Evolutionary conservation across 768 basidiomycete species (phyloP).

Genomic region (Rhodotorula babjevae): DNA sequence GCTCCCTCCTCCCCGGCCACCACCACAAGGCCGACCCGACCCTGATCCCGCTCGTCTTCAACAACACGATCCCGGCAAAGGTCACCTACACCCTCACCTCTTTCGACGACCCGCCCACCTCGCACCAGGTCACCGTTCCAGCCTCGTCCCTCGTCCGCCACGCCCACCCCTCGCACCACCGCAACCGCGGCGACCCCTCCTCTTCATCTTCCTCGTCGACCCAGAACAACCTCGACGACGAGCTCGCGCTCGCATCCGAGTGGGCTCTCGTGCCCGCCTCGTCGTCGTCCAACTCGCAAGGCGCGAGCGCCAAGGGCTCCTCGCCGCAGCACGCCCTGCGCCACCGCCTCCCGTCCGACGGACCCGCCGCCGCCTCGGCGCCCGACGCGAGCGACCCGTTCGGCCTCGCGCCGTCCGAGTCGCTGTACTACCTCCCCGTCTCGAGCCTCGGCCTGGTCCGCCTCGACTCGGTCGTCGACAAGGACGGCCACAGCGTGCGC

Average conservation of each 20-base stretch:
- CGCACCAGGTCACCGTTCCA: constrained; percentile 17
- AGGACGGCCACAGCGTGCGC: constrained; percentile 12
- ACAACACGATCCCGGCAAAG: constrained; percentile 35
- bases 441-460: constrained; percentile 4
- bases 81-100: constrained; percentile 34
- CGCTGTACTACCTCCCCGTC: constrained; percentile 37
- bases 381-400: constrained; percentile 15
- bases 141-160: constrained; percentile 21
- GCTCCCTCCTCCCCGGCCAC: too few relatives aligned
- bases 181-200: not conserved
- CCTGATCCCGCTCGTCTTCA: constrained; percentile 36
- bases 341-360: constrained; percentile 15
- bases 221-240: constrained; percentile 22
- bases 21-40: constrained; percentile 7
- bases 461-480: constrained; percentile 22
- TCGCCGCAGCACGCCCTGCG: not conserved
- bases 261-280: constrained; percentile 26
- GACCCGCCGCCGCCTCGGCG: not conserved
- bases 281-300: too few relatives aligned
- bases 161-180: not conserved
- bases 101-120: constrained; percentile 1
- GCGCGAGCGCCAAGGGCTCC: not conserved
- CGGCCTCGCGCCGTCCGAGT: constrained; percentile 25
- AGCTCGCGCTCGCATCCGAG: constrained; percentile 22
- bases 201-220: too few relatives aligned